These are phyloP conservation scores for Raffaelea ambrosiae DNA, from an alignment of 2,329 filamentous ascomycete genomes.

Conservation along the genomic window DNA sequence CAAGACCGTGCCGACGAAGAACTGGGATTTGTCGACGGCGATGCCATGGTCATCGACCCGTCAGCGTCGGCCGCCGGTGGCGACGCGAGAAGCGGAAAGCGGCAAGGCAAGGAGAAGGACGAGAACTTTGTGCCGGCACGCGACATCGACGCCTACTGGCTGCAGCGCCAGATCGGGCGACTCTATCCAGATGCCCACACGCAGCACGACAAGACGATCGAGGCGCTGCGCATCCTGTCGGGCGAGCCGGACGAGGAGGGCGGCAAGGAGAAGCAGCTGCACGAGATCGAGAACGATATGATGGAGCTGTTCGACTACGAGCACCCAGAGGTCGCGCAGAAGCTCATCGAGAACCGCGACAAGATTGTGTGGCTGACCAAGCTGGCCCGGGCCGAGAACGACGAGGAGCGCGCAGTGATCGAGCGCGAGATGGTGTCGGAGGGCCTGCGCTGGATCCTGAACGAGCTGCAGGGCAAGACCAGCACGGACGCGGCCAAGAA, in stretches of 20 bases:
- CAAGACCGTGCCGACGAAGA: constrained; percentile 40
- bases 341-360: constrained; percentile 83
- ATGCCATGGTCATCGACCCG: constrained; percentile 73
- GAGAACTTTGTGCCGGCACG: constrained; percentile 65
- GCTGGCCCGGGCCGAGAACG: constrained; percentile 73
- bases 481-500: constrained; percentile 44
- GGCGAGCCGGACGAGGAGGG: constrained; percentile 61
- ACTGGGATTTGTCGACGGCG: constrained; percentile 47
- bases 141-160: constrained; percentile 95
- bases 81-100: constrained; percentile 38
- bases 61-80: constrained; percentile 35
- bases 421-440: constrained; percentile 89
- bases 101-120: constrained; percentile 39
- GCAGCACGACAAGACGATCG: constrained; percentile 84
- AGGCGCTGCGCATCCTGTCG: constrained; percentile 74
- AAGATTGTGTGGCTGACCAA: constrained; percentile 94
- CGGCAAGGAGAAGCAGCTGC: constrained; percentile 73
- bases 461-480: constrained; percentile 74
- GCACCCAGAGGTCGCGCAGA: constrained; percentile 84
- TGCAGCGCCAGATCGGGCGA: constrained; percentile 83
- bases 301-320: constrained; percentile 99
- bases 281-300: constrained; percentile 94
- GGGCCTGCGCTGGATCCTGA: constrained; percentile 76
- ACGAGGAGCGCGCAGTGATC: constrained; percentile 64
- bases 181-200: constrained; percentile 87